Evolutionary conservation across 148 eudicot genomes (phyloP), one percentile per base, ranked within the genome.

Genomic region (Agrostemma githago): DNA sequence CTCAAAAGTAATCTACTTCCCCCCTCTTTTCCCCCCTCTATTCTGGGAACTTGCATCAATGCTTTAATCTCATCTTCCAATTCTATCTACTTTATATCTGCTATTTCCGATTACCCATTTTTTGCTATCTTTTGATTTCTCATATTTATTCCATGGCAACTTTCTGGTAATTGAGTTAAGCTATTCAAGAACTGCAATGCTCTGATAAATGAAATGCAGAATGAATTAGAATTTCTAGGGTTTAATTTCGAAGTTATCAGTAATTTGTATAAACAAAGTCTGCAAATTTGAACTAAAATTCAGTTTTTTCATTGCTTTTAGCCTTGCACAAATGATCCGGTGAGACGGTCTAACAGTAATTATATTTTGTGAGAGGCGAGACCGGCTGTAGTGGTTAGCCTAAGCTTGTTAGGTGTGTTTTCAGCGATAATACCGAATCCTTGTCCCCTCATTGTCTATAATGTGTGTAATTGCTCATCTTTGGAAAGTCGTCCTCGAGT

Each of bases 1-100:
- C 77, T 88, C 76, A 85, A 84, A 71, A 80, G 92, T 90, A 66
- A 73, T 66, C 21, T 15, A 5, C 39, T 8, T 8, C 26, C 37
- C 38, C 44, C 58, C 20, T 8, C 3, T 5, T 46, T 6, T 11
- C 34, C 37, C 38, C 44, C 58, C 20, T 8, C 3, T 5, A 37
- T 6, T 12, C 34, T 26, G 34, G 34, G 1, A 26, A n/a, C 9
- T 63, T 74, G 7, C 10, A 44, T 44, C 5, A n/a, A 10, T 6
- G 2, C 4, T 5, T 3, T 26, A 26, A 26, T 26, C 34, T 5
- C 10, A 8, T 8, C 8, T 11, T 6, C n/a, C 10, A 62, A 9
- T 62, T 1, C 9, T 12, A 61, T 20, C 8, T 5, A 1, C 4
- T 15, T 5, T 58, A 16, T 58, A 2, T 10, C 38, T 8, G 8